phyloP scores from a whole-genome alignment of 176 grass and related monocot genomes.

The Thinopyrum elongatum region DNA sequence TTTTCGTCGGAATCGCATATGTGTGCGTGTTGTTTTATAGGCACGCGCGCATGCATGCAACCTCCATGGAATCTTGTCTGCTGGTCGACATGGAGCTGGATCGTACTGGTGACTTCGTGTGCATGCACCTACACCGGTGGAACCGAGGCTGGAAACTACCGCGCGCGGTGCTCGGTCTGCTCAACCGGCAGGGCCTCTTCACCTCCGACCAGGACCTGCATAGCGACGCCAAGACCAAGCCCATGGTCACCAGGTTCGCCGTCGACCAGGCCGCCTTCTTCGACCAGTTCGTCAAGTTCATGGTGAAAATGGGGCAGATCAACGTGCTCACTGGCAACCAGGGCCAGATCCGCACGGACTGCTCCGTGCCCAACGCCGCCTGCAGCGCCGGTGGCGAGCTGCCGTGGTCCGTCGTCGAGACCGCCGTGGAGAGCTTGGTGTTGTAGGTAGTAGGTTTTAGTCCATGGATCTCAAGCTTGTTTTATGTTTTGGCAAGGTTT shows the following conservation, averaged over 20 bases:
- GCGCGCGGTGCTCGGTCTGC: too few relatives aligned
- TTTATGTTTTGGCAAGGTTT: background rate
- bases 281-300: constrained; percentile 29
- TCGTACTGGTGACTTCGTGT: too few relatives aligned
- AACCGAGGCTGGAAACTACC: too few relatives aligned
- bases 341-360: constrained; percentile 45
- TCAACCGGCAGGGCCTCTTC: constrained; percentile 35
- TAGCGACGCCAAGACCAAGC: constrained; percentile 22
- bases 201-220: constrained; percentile 50
- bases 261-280: constrained; percentile 34
- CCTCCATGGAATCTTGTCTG: too few relatives aligned
- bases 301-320: constrained; percentile 48
- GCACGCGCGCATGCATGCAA: too few relatives aligned
- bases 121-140: too few relatives aligned
- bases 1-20: too few relatives aligned
- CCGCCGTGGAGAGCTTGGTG: background rate
- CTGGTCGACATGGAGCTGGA: too few relatives aligned
- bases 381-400: background rate
- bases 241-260: constrained; percentile 28
- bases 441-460: background rate
- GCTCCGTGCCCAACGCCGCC: constrained; percentile 29
- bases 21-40: too few relatives aligned
- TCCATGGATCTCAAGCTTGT: background rate
- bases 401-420: constrained; percentile 19
- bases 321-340: constrained; percentile 26